Evolutionary conservation across 768 basidiomycete species (phyloP).

Genomic region (Xerocomus potaroensis): DNA sequence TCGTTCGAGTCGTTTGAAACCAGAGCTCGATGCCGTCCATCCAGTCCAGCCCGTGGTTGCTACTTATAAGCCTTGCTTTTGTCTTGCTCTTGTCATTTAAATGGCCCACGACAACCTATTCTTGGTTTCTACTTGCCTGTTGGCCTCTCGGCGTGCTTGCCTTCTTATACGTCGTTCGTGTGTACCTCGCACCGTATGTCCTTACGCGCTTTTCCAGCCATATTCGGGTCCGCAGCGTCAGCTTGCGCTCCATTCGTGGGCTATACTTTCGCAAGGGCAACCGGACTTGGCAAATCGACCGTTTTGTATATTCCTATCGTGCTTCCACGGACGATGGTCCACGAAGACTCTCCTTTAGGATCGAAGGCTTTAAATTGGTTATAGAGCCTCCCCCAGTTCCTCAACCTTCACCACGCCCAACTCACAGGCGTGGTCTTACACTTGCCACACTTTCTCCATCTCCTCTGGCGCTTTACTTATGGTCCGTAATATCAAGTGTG

Average conservation of each 20-base stretch:
- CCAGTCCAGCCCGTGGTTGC: slow-evolving; percentile 2
- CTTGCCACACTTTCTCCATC: slow-evolving; percentile 35
- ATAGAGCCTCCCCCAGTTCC: slow-evolving; percentile 28
- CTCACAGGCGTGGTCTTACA: slow-evolving; percentile 42
- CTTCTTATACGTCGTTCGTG: slow-evolving; percentile 57
- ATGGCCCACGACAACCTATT: slow-evolving; percentile 24
- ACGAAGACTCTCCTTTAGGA: slow-evolving; percentile 56
- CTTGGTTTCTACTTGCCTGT: slow-evolving; percentile 40
- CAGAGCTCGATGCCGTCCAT: no score
- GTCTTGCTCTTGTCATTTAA: slow-evolving; percentile 10
- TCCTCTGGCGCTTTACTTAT: slow-evolving; percentile 32
- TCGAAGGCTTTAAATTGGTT: slow-evolving; percentile 58
- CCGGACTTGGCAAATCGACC: slow-evolving; percentile 58
- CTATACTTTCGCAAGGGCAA: slow-evolving; percentile 59
- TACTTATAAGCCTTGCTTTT: slow-evolving; percentile 12
- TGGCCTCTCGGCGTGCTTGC: slow-evolving; percentile 51
- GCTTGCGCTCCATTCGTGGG: slow-evolving; percentile 73
- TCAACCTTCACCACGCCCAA: slow-evolving; percentile 17
- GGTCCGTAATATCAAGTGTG: slow-evolving; percentile 31
- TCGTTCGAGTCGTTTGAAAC: no score
- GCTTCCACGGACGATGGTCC: slow-evolving; percentile 42
- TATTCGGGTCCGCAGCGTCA: slow-evolving; percentile 68
- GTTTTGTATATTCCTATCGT: slow-evolving; percentile 57
- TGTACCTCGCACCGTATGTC: slow-evolving; percentile 62
- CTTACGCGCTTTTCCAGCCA: slow-evolving; percentile 54